Conservation (phyloP, 75 land plant genomes). For the Selaginella moellendorffii region DNA sequence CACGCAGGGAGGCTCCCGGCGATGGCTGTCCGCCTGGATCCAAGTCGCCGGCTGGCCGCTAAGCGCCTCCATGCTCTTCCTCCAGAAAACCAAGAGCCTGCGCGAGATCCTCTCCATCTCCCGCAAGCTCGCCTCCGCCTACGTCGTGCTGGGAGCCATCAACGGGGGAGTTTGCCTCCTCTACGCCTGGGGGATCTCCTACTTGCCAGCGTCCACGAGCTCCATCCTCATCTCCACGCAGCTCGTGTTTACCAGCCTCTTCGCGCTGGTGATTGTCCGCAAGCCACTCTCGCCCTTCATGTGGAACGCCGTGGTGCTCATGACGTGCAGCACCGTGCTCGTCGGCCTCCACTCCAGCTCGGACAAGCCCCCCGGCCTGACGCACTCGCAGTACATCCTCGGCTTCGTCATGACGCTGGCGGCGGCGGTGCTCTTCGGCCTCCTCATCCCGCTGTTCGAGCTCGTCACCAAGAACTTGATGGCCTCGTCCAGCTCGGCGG, state of each 20-base stretch:
- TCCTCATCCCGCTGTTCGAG: constrained; percentile 28
- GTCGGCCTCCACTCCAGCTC: constrained; percentile 21
- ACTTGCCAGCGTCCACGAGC: constrained; percentile 43
- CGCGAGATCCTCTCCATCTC: no score
- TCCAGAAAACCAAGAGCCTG: background rate
- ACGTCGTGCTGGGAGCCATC: constrained; percentile 25
- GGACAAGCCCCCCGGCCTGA: constrained; percentile 8
- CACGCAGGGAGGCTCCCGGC: constrained; percentile 40
- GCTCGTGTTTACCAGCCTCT: constrained; percentile 42
- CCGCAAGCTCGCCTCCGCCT: no score
- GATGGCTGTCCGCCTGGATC: constrained; percentile 39
- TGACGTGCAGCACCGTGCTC: constrained; percentile 35
- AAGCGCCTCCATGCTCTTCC: no score
- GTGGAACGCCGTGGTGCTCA: constrained; percentile 36
- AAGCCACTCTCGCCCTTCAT: constrained; percentile 32
- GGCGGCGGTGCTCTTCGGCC: constrained; percentile 28
- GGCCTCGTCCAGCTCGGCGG: constrained; percentile 11
- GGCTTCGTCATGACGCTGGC: constrained; percentile 35
- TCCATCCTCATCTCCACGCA: constrained; percentile 43
- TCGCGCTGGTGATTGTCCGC: constrained; percentile 32
- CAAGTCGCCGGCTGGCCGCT: constrained; percentile 36
- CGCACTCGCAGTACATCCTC: constrained; percentile 14
- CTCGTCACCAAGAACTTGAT: constrained; percentile 24
- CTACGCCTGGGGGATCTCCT: constrained; percentile 34
- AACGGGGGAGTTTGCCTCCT: constrained; percentile 17